Evolutionary conservation across 495 filamentous ascomycete species (phyloP).

Genomic region (Neurospora sp.): DNA sequence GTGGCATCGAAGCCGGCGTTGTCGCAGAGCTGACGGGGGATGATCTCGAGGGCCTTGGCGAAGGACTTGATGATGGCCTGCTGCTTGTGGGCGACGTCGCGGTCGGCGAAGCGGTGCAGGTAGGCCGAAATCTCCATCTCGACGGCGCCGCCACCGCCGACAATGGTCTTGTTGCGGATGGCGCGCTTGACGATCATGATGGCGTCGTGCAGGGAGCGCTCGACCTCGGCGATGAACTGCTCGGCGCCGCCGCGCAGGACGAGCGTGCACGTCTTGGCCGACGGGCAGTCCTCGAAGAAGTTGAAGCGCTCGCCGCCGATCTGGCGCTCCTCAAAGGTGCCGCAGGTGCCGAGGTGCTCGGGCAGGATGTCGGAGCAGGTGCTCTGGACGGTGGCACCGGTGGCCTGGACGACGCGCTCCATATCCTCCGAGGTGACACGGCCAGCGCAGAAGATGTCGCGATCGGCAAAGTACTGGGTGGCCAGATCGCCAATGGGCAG

Average conservation of each 20-base stretch:
- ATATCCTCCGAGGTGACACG: constrained; percentile 88
- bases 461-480: constrained; percentile 96
- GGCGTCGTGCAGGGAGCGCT: constrained; percentile 92
- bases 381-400: constrained; percentile 83
- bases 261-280: constrained; percentile 92
- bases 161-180: constrained; percentile 84
- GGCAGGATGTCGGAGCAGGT: constrained; percentile 92
- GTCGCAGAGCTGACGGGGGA: constrained; percentile 93
- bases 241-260: constrained; percentile 92
- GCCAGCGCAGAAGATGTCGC: constrained; percentile 96
- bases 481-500: constrained; percentile 95
- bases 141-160: constrained; percentile 86
- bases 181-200: constrained; percentile 99
- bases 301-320: constrained; percentile 97
- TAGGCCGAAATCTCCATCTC: constrained; percentile 97
- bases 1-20: constrained; percentile 98
- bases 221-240: constrained; percentile 98
- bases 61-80: constrained; percentile 96
- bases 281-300: constrained; percentile 92
- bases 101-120: constrained; percentile 83
- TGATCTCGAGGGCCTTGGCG: constrained; percentile 93
- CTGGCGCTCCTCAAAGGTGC: constrained; percentile 85
- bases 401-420: constrained; percentile 91
- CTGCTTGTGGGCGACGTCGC: constrained; percentile 87
- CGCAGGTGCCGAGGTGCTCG: constrained; percentile 86